Evolutionary conservation across 306 rosid genomes (phyloP).

Genomic region (Quercus robur): DNA sequence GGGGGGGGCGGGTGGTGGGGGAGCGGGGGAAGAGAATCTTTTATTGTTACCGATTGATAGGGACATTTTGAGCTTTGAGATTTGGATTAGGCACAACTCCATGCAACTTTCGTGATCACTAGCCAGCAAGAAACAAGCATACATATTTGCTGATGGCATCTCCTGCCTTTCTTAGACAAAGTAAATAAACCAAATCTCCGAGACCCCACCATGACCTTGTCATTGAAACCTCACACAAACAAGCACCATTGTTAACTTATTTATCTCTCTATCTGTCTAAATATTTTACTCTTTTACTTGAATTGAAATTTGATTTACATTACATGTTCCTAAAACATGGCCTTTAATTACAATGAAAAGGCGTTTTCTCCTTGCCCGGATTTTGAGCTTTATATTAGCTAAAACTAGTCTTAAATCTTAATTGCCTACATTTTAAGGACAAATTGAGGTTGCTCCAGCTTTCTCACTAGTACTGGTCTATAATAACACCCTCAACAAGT

Average conservation of each 20-base stretch:
- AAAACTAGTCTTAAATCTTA: background rate
- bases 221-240: slow-evolving; percentile 16
- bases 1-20: background rate
- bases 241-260: background rate
- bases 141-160: slow-evolving; percentile 35
- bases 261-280: background rate
- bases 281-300: slow-evolving; percentile 3
- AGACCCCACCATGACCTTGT: slow-evolving; percentile 31
- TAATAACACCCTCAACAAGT: slow-evolving; percentile 24
- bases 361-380: background rate
- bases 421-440: background rate
- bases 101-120: slow-evolving; percentile 65
- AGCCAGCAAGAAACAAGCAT: slow-evolving; percentile 25
- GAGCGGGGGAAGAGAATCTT: slow-evolving; percentile 19
- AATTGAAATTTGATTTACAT: slow-evolving; percentile 18
- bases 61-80: slow-evolving; percentile 33
- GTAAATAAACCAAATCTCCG: slow-evolving; percentile 13
- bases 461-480: background rate
- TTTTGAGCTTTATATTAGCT: too few relatives aligned
- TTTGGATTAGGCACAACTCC: slow-evolving; percentile 43
- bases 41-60: slow-evolving; percentile 39
- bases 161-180: background rate
- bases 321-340: background rate
- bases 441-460: background rate
- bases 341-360: background rate